phyloP scores from a whole-genome alignment of 2,329 filamentous ascomycete species.

The Chaetomiaceae sp. region DNA sequence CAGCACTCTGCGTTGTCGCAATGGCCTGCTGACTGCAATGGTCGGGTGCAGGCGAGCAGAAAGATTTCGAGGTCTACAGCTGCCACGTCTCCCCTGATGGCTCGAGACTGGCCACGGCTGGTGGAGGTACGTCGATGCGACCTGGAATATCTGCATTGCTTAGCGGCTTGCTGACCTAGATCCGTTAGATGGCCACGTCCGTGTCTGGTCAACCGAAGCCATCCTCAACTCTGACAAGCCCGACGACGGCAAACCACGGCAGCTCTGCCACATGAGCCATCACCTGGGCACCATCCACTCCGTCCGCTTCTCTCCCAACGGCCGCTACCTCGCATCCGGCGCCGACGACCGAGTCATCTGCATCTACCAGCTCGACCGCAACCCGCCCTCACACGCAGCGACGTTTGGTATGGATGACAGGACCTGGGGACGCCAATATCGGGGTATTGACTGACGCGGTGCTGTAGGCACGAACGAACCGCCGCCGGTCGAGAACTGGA shows the following conservation, averaged over 20 bases:
- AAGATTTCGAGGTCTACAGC: conserved; percentile 97
- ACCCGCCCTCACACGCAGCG: conserved; percentile 68
- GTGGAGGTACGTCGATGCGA: conserved; percentile 62
- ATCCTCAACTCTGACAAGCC: conserved; percentile 76
- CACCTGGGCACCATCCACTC: conserved; percentile 97
- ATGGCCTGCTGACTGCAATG: conserved; percentile 6
- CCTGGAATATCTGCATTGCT: not conserved
- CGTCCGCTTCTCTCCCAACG: conserved; percentile 92
- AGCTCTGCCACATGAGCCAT: conserved; percentile 97
- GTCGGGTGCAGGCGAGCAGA: conserved; percentile 73
- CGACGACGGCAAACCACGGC: conserved; percentile 72
- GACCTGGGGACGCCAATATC: not conserved
- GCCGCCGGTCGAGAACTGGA: conserved; percentile 95
- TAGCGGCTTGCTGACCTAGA: conserved; percentile 18
- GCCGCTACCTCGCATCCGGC: conserved; percentile 90
- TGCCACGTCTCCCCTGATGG: conserved; percentile 96
- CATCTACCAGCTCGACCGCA: conserved; percentile 86
- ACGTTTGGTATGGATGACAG: conserved; percentile 63
- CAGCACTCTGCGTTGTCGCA: not conserved
- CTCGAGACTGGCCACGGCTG: conserved; percentile 84
- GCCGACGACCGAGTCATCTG: conserved; percentile 99
- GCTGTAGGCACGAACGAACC: conserved; percentile 72
- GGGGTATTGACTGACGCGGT: conserved; percentile 12
- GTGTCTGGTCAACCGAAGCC: conserved; percentile 95
- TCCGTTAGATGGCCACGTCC: conserved; percentile 78